phyloP scores from a whole-genome alignment of 805 yeast species.

The Saturnispora zaruensis region DNA sequence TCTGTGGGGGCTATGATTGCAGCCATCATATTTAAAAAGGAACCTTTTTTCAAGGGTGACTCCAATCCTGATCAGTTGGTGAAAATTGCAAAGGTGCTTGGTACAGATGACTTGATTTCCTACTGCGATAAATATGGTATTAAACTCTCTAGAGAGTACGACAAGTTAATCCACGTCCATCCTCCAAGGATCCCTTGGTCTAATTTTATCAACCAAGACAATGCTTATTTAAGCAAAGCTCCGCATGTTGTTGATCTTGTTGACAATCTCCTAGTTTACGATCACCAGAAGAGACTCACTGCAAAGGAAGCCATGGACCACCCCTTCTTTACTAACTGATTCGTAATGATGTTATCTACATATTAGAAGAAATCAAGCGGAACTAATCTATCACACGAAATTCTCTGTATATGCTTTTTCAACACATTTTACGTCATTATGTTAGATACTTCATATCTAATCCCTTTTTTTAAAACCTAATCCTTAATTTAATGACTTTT shows the following conservation, averaged over 20 bases:
- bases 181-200: constrained; percentile 63
- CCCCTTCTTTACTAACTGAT: constrained; percentile 24
- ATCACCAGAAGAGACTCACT: constrained; percentile 80
- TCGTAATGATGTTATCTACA: neutral
- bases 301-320: constrained; percentile 85
- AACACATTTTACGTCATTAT: neutral
- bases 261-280: constrained; percentile 67
- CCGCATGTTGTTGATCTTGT: constrained; percentile 59
- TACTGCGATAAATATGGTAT: constrained; percentile 66
- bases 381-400: neutral
- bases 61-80: constrained; percentile 88
- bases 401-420: neutral
- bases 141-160: constrained; percentile 67
- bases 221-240: constrained; percentile 41
- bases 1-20: constrained; percentile 89
- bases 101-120: constrained; percentile 63
- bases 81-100: constrained; percentile 80
- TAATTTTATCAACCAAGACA: constrained; percentile 47
- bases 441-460: neutral
- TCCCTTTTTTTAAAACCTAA: neutral
- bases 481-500: neutral
- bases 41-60: constrained; percentile 88
- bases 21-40: constrained; percentile 77
- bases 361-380: neutral
- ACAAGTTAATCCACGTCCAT: constrained; percentile 52